Evolutionary conservation across 768 basidiomycete genomes (phyloP), one percentile per base, ranked within the genome.

Genomic region (Leccinum rimulosum): DNA sequence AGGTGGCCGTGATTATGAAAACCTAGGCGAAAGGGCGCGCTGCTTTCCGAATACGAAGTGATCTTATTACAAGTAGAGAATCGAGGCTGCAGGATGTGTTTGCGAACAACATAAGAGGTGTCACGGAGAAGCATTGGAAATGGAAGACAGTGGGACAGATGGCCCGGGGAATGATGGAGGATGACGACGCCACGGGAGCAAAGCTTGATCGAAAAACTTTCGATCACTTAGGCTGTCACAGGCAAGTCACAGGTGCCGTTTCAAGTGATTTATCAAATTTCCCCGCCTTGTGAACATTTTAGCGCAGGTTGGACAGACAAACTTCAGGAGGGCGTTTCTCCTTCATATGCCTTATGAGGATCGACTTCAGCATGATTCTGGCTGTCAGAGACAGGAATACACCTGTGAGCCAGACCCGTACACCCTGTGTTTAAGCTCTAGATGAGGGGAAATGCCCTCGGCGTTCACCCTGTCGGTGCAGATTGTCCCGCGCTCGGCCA

Each of bases 401-500:
- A 0, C 2, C 6, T 17, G 54, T 6, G 30, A 57, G 25, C 31
- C 6, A 12, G n/a, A 27, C 1, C 43, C 14, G 9, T 28, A 36
- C 31, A 27, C 15, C 5, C 35, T n/a, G 4, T 62, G 61, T n/a
- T 19, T 38, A 14, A 22, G 7, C 4, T 35, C 45, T 22, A 62
- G 30, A 48, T 62, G 61, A 11, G 25, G 1, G 5, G 1, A 15
- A 4, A 62, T 31, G 25, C 35, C n/a, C 15, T 52, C 56, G 1
- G 35, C 35, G 30, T 51, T 56, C 10, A 62, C 61, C 31, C 9
- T 22, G 1, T 62, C 45, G 3, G 47, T 49, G 54, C 60, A 61
- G 33, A 31, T 2, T 11, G 50, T 45, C 40, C 3, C 14, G 22
- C 14, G 17, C 6, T 56, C 50, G 3, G 25, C 35, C 61, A 60